Conservation (phyloP, 345 rosid species). For the Rhodamnia argentea region DNA sequence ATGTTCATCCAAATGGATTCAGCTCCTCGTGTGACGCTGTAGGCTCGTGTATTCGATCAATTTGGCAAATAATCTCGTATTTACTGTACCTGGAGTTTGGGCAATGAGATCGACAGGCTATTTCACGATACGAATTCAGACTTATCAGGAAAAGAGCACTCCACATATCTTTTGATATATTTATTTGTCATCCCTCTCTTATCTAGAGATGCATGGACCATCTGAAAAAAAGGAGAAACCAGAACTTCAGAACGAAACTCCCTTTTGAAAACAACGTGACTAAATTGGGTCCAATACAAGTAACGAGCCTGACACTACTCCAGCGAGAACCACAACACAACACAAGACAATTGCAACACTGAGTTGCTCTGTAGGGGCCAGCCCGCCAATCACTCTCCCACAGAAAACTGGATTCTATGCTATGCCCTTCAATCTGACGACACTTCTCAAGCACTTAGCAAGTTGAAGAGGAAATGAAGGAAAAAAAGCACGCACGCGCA, state of each 20-base stretch:
- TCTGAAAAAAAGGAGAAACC: neutral
- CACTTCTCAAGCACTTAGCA: neutral
- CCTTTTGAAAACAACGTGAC: neutral
- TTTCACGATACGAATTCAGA: neutral
- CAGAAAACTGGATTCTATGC: neutral
- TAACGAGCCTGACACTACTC: neutral
- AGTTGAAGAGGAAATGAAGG: neutral
- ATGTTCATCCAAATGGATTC: neutral
- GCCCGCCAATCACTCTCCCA: slow-evolving; percentile 14
- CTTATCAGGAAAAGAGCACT: neutral
- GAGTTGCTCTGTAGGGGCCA: slow-evolving; percentile 44
- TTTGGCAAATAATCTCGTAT: neutral
- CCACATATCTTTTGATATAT: neutral
- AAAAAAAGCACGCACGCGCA: neutral
- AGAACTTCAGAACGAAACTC: neutral
- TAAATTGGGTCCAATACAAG: neutral
- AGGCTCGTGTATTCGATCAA: neutral
- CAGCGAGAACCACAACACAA: neutral
- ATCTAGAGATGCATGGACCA: neutral
- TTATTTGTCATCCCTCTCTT: neutral
- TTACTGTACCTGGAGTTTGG: neutral
- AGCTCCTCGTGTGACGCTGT: neutral
- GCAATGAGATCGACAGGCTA: neutral
- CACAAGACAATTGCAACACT: slow-evolving; percentile 5
- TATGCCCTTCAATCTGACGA: neutral